These are phyloP conservation scores for Botrytis squamosa DNA, from an alignment of 2,329 filamentous ascomycete genomes.

Conservation along the genomic window DNA sequence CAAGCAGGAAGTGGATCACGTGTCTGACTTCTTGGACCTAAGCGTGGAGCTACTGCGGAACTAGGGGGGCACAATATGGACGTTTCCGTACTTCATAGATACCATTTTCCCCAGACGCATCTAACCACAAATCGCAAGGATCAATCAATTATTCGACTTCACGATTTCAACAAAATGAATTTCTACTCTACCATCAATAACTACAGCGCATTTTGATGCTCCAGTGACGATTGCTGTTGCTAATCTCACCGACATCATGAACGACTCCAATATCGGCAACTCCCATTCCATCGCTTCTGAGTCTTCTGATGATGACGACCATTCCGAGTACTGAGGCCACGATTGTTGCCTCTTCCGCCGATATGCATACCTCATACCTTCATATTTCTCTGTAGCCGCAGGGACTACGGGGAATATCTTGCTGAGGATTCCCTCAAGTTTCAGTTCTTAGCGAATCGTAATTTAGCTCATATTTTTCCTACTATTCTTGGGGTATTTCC, in stretches of 20 bases:
- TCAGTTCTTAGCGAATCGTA: conserved; percentile 34
- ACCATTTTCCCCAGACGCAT: not conserved
- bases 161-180: not conserved
- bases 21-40: not conserved
- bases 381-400: conserved; percentile 48
- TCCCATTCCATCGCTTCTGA: not conserved
- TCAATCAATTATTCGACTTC: fast-evolving
- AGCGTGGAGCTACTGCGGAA: not conserved
- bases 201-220: too few species aligned
- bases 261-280: not conserved
- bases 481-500: too few species aligned
- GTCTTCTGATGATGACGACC: too few species aligned
- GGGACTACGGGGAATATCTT: conserved; percentile 38
- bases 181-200: fast-evolving
- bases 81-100: fast-evolving
- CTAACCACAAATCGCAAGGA: not conserved
- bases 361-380: conserved; percentile 40
- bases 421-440: conserved; percentile 44
- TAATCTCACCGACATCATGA: not conserved
- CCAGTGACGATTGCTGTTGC: not conserved
- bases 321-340: too few species aligned
- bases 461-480: conserved; percentile 27
- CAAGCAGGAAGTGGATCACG: not conserved
- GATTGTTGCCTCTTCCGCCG: too few species aligned
- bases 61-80: too few species aligned